Evolutionary conservation across 129 eudicot species (phyloP), one percentile per base, ranked within the genome.

Genomic region (Deinandra increscens): DNA sequence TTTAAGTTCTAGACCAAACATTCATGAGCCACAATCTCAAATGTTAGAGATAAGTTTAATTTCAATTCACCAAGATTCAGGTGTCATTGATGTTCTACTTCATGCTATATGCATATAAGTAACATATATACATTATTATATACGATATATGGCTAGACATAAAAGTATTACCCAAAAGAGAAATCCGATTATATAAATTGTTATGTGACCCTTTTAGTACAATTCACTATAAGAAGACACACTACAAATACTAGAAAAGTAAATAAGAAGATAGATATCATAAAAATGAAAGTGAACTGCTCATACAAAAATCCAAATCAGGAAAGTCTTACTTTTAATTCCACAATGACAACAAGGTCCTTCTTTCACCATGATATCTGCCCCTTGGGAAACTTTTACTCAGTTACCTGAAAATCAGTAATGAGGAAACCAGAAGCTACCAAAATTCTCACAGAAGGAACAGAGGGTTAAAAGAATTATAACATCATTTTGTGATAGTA

Each of bases 301-400:
- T 55, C n/a, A 44, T 17, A 43, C 46, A 43, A 33, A 18, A 51
- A 60, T n/a, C 43, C 15, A 69, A 61, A 45, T 56, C 31, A 41
- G 71, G 14, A 19, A 51, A 42, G 69, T 55, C 84, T 80, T 67
- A 81, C 84, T 33, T 49, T 64, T 58, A 49, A 66, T 66, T 49
- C 81, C 78, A 43, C 84, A 81, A 49, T 81, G 80, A 68, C 14
- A 42, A 43, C 84, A 81, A 22, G 84, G 84, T 60, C 82, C 82
- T 56, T 64, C 73, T 66, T 69, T 79, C 53, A 33, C 77, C 82
- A 79, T 79, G 78, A 49, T 26, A 29, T 44, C 38, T 10, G 66
- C 60, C 54, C 68, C 66, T 69, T 69, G 33, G 64, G 72, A 55
- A 64, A 33, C 12, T 26, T 56, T 33, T 23, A 37, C 43, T 17